Conservation (phyloP, 371 early-diverging fungal species). For the Coemansia sp. region DNA sequence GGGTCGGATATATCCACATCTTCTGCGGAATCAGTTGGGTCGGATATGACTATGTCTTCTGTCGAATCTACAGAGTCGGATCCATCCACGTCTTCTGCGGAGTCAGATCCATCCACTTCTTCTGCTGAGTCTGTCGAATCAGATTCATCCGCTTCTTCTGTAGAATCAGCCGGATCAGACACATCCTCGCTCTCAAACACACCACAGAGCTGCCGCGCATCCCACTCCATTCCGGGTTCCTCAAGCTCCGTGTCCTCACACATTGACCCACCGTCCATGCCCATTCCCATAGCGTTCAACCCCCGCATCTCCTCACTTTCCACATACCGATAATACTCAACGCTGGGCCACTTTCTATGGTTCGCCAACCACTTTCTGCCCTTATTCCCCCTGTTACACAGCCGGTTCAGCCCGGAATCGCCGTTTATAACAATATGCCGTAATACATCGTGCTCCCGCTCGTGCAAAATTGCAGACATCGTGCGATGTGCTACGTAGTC, state of each 20-base stretch:
- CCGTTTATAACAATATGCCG: constrained; percentile 14
- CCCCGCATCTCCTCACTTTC: background rate
- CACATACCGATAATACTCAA: constrained; percentile 6
- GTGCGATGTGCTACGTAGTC: constrained; percentile 13
- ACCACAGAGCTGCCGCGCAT: constrained; percentile 5
- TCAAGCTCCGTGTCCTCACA: constrained; percentile 11
- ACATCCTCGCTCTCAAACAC: background rate
- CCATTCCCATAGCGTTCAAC: constrained; percentile 11
- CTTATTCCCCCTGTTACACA: too few species aligned
- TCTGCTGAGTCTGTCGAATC: too few species aligned
- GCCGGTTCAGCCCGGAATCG: background rate
- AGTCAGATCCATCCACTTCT: background rate
- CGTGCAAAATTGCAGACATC: constrained; percentile 18
- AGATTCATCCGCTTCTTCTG: background rate
- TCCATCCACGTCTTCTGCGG: background rate
- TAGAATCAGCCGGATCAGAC: background rate
- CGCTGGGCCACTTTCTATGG: constrained; percentile 19
- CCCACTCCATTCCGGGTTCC: constrained; percentile 35
- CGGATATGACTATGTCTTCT: background rate
- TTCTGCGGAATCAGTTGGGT: background rate
- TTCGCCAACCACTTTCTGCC: background rate
- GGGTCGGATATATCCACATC: constrained; percentile 13
- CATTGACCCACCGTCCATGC: background rate
- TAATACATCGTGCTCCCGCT: constrained; percentile 18
- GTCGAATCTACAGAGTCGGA: background rate